Base-by-base conservation (phyloP, 129 eudicot genomes). In the Flaveria sonorensis region DNA sequence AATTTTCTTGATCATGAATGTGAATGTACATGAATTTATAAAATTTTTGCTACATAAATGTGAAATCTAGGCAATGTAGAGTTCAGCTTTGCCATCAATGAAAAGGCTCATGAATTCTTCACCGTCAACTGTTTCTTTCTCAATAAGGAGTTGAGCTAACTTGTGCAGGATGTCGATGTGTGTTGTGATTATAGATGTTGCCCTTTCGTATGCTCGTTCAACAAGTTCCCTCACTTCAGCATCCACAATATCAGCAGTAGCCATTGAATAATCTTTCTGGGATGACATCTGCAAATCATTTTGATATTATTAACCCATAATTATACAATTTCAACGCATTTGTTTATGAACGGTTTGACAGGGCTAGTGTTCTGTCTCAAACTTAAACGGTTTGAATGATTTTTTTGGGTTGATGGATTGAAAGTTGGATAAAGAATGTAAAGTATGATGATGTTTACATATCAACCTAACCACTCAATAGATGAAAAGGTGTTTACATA, bases 71-170 rank as follows among this genome's bases (percentile, higher is more conserved):
- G 98, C 63, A 66, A 87, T 84, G 72, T 81, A 91, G 59, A 95
- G 86, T 77, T 95, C 97, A 6, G 99, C 99, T 80, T 95, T 81
- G 82, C 97, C 99, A 77, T 95, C 99, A 19, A 95, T 95, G 89
- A 95, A 95, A 20, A 95, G 96, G 90, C 99, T 95, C 99, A 95
- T 91, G 83, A 95, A 95, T 82, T 95, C 99, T 82, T 91, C 99
- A 9, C 99, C 97, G 43, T 91, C 99, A 12, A 95, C 94, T 0
- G 96, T 86, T 83, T 95, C 97, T 82, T 95, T 95, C 89, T 95
- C 99, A 7, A 95, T 91, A 19, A 95, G 96, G 57, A 95, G 86
- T 57, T 87, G 89, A 8, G 99, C 97, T 45, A 95, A 90, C 89
- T 89, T 91, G 86, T 91, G 99, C 66, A 95, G 83, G 65, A 95